Percentiles rank a stretch among this genome's conserved stretches.
Evolutionary conservation across 2,329 filamentous ascomycete species (phyloP).

Genomic region (Zelopaecilomyces penicillatus): DNA sequence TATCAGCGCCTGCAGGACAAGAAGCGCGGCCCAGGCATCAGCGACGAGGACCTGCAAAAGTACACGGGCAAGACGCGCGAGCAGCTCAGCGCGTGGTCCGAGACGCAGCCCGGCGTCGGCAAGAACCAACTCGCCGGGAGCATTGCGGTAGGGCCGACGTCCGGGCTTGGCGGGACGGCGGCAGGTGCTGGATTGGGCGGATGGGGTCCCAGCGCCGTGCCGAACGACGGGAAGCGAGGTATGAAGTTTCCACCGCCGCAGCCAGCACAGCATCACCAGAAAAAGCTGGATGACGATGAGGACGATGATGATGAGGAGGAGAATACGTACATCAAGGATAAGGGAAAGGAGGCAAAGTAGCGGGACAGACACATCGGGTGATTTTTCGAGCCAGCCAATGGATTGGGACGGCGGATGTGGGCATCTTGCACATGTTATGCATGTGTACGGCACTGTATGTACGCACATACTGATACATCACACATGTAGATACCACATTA

Average conservation of each 20-base stretch:
- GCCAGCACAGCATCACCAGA: conserved; percentile 11
- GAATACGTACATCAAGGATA: too few relatives aligned
- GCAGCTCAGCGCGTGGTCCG: conserved; percentile 29
- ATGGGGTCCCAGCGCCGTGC: conserved; percentile 23
- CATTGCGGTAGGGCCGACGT: conserved; percentile 19
- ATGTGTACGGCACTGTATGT: too few relatives aligned
- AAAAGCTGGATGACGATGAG: conserved; percentile 2
- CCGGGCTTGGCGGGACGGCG: conserved; percentile 22
- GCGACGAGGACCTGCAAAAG: conserved; percentile 31
- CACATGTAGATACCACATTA: too few relatives aligned
- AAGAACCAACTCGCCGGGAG: conserved; percentile 31
- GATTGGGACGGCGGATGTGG: too few relatives aligned
- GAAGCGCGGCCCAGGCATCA: conserved; percentile 22
- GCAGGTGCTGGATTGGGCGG: conserved; percentile 24
- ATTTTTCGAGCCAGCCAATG: too few relatives aligned
- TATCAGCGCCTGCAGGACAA: conserved; percentile 24
- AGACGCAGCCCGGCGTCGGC: conserved; percentile 29
- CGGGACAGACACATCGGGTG: too few relatives aligned
- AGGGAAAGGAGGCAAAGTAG: too few relatives aligned
- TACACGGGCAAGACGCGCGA: conserved; percentile 32
- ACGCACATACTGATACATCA: too few relatives aligned
- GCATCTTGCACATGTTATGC: too few relatives aligned
- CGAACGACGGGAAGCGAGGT: conserved; percentile 18
- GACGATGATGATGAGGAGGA: conserved; percentile 3
- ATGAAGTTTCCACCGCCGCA: conserved; percentile 28